Evolutionary conservation across 139 green algal species (phyloP).

Genomic region (Closterium sp.): DNA sequence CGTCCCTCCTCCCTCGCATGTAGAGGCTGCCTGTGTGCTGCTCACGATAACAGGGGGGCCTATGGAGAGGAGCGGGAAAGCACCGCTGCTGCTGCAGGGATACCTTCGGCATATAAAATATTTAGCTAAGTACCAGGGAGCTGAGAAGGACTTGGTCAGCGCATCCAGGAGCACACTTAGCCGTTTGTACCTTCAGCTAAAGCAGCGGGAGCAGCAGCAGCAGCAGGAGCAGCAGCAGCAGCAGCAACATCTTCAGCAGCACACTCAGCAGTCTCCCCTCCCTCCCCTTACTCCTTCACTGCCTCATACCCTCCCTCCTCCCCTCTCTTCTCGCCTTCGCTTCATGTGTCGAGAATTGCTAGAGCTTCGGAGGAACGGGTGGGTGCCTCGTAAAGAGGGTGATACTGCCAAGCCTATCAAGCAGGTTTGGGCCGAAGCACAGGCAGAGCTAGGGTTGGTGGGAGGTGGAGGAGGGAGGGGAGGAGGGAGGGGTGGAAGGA

Average conservation of each 20-base stretch:
- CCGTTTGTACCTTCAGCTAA: neutral
- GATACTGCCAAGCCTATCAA: conserved; percentile 57
- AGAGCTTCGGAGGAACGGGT: conserved; percentile 55
- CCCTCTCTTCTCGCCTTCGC: conserved; percentile 31
- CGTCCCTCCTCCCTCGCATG: conserved; percentile 74
- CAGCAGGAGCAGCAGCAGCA: neutral
- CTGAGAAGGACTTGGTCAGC: neutral
- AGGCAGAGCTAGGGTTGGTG: conserved; percentile 40
- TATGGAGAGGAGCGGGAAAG: conserved; percentile 8
- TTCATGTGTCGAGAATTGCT: conserved; percentile 62
- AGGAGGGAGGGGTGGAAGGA: neutral
- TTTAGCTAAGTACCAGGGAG: neutral
- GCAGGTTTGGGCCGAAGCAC: conserved; percentile 55
- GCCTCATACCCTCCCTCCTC: conserved; percentile 6
- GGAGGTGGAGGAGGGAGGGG: neutral
- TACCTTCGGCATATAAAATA: neutral
- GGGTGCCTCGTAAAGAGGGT: conserved; percentile 52
- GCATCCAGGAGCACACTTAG: neutral
- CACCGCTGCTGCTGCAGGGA: neutral
- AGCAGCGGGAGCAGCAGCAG: neutral
- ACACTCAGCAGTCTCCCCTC: neutral
- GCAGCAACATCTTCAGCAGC: neutral
- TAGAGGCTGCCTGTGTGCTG: conserved; percentile 76
- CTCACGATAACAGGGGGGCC: conserved; percentile 1
- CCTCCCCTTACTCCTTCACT: neutral